Base-by-base conservation (phyloP, 768 basidiomycete genomes). In the Krasilnikovozyma curviuscula region DNA sequence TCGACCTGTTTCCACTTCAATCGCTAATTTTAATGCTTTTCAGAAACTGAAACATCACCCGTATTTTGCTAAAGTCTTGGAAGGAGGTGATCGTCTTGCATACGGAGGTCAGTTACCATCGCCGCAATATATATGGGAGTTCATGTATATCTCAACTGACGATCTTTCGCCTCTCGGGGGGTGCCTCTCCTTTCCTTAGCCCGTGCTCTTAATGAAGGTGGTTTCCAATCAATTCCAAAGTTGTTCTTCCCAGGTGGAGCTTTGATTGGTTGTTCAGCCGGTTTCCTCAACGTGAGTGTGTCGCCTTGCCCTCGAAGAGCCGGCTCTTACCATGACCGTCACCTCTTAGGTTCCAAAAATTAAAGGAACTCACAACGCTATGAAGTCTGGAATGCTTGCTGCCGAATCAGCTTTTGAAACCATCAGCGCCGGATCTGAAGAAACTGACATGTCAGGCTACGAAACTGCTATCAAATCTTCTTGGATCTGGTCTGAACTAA, bases 301-400 rank as follows among this genome's bases (percentile, higher is more conserved):
- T 52, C n/a, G 12, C 19, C 18, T 5, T 13, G 16, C 48, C 19
- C 21, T 29, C 19, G 10, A 32, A 1, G 25, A 16, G n/a, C 13
- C 33, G 31, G 24, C 10, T n/a, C n/a, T 25, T 30, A 5, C 7
- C n/a, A 30, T 31, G 23, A 37, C 24, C 31, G 13, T 10, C 21
- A 16, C 16, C 14, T 23, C 25, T 16, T 40, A 52, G 39, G 50
- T 52, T 10, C 50, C 50, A 18, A 48, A 65, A 67, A 97, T 98
- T 66, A 97, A 97, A 62, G 91, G 91, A 13, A 91, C 89, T 0
- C 93, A 97, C 62, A 97, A 89, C 51, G 88, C 91, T 3, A 97
- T 98, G 93, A 89, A 97, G 71, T 84, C 81, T 31, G 93, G 93
- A 25, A 95, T 95, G 81, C 70, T 97, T 18, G 91, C 88, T 25